Evolutionary conservation across 2,329 filamentous ascomycete species (phyloP).

Genomic region (Ceratocystis colombiana): DNA sequence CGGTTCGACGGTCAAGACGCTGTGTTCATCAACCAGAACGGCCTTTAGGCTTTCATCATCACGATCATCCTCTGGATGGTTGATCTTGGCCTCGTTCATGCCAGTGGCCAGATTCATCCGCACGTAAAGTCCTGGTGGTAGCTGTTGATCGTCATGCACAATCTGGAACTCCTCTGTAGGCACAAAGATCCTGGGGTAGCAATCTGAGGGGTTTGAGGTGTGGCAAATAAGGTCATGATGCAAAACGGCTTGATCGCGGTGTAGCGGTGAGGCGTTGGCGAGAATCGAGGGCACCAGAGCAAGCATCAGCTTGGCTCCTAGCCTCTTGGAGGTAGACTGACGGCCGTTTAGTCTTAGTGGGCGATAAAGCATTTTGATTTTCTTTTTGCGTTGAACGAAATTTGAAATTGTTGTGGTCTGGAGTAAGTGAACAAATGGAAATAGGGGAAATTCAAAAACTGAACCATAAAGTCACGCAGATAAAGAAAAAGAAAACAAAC

Average conservation of each 20-base stretch:
- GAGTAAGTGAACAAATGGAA: background rate
- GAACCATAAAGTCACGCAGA: too few relatives aligned
- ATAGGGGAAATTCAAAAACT: too few relatives aligned
- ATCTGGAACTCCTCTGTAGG: slow-evolving; percentile 55
- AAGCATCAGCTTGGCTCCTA: slow-evolving; percentile 4
- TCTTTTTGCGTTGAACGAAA: background rate
- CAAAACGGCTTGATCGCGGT: background rate
- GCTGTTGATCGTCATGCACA: slow-evolving; percentile 53
- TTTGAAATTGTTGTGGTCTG: background rate
- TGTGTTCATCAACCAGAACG: slow-evolving; percentile 39
- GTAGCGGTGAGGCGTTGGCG: slow-evolving; percentile 15
- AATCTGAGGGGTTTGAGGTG: slow-evolving; percentile 48
- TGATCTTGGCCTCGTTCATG: slow-evolving; percentile 54
- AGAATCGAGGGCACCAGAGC: slow-evolving; percentile 18
- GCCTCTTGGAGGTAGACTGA: background rate
- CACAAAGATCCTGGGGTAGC: slow-evolving; percentile 55
- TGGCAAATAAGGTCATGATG: slow-evolving; percentile 54
- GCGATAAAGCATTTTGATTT: slow-evolving; percentile 5
- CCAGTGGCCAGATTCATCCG: slow-evolving; percentile 56
- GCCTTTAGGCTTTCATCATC: slow-evolving; percentile 41
- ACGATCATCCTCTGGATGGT: slow-evolving; percentile 44
- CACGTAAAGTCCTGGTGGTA: slow-evolving; percentile 56
- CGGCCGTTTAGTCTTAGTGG: background rate
- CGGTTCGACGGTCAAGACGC: slow-evolving; percentile 42
- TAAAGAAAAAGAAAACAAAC: background rate